Percentiles rank a stretch among this genome's conserved stretches.
Evolutionary conservation across 495 filamentous ascomycete genomes (phyloP).

Genomic region (Xylaria palmicola): DNA sequence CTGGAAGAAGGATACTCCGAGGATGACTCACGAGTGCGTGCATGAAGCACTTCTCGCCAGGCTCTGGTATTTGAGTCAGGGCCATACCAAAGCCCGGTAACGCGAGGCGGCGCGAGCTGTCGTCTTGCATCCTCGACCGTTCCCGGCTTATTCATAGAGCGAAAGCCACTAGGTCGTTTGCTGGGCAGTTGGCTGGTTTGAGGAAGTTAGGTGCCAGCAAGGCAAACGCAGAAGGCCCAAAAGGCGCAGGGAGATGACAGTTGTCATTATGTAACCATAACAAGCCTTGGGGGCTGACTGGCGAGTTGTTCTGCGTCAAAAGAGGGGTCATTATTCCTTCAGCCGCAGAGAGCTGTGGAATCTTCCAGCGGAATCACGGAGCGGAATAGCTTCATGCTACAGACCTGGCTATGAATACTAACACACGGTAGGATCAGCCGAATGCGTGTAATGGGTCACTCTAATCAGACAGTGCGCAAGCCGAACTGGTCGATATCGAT

Average conservation of each 20-base stretch:
- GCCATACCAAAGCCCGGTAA: slow-evolving; percentile 25
- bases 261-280: no score
- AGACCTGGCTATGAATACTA: no score
- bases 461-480: no score
- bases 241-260: not conserved
- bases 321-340: not conserved
- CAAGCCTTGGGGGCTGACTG: no score
- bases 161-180: not conserved
- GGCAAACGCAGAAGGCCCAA: not conserved
- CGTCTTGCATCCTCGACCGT: not conserved
- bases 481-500: no score
- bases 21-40: not conserved
- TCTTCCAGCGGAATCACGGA: no score
- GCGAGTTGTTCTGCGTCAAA: not conserved
- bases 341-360: not conserved
- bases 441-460: no score
- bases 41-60: not conserved
- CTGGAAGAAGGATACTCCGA: not conserved
- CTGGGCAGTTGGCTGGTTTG: not conserved
- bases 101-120: not conserved
- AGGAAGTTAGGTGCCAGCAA: not conserved
- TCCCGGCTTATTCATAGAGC: not conserved
- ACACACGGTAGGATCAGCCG: no score
- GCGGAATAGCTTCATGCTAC: no score
- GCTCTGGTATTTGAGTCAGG: not conserved